These are phyloP conservation scores for Delphinella strobiligena DNA, from an alignment of 2,329 filamentous ascomycete species.

Conservation along the genomic window DNA sequence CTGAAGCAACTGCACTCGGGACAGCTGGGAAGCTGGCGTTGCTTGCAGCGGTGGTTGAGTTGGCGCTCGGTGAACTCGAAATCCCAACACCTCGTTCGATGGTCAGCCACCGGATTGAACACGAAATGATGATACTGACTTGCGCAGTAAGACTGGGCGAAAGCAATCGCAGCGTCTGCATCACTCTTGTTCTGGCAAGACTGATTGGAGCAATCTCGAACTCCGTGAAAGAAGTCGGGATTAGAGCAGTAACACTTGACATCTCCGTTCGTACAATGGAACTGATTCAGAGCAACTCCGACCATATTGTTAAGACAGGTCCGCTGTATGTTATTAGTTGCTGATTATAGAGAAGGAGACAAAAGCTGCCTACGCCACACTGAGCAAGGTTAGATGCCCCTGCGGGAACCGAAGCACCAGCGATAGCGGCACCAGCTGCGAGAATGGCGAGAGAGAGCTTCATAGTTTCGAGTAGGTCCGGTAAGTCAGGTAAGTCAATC, in stretches of 20 bases:
- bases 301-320: conserved; percentile 26
- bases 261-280: conserved; percentile 21
- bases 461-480: conserved; percentile 21
- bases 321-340: conserved; percentile 14
- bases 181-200: conserved; percentile 17
- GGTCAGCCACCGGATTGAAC: neutral
- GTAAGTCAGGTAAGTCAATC: neutral
- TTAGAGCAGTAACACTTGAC: conserved; percentile 24
- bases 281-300: conserved; percentile 14
- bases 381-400: conserved; percentile 14
- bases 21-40: neutral
- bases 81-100: conserved; percentile 9
- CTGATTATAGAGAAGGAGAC: neutral
- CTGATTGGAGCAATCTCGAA: conserved; percentile 26
- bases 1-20: neutral
- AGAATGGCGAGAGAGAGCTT: conserved; percentile 20
- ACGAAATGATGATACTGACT: conserved; percentile 3
- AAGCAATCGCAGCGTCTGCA: conserved; percentile 20
- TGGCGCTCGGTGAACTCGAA: conserved; percentile 7
- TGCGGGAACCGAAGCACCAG: conserved; percentile 17
- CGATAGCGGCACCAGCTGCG: conserved; percentile 20
- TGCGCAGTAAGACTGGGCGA: conserved; percentile 21
- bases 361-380: conserved; percentile 23
- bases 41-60: neutral
- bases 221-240: conserved; percentile 24